Percentiles rank a stretch among this genome's conserved stretches.
Conservation (phyloP, 2,329 filamentous ascomycete species). For the Salinomyces thailandicus region DNA sequence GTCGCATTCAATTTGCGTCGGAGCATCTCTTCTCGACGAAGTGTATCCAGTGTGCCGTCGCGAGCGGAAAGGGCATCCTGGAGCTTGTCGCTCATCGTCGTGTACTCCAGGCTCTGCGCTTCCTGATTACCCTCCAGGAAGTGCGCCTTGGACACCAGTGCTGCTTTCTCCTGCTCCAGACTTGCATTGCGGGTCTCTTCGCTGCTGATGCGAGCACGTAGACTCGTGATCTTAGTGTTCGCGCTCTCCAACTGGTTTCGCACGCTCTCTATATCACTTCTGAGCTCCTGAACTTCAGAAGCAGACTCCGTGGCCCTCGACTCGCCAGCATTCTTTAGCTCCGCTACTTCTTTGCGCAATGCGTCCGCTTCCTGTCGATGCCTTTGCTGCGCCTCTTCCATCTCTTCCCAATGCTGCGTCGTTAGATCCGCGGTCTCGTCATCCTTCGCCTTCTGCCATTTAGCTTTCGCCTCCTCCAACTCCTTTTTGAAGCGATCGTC, state of each 20-base stretch:
- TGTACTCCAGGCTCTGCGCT: conserved; percentile 76
- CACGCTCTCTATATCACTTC: conserved; percentile 16
- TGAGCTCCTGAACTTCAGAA: conserved; percentile 39
- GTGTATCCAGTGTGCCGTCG: conserved; percentile 63
- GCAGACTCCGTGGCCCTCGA: conserved; percentile 41
- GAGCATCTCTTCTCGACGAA: conserved; percentile 83
- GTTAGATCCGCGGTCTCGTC: conserved; percentile 49
- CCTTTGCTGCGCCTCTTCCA: conserved; percentile 53
- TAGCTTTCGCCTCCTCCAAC: conserved; percentile 36
- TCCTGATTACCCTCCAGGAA: conserved; percentile 86
- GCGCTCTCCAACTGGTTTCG: conserved; percentile 35
- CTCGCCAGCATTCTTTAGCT: conserved; percentile 43
- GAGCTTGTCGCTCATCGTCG: conserved; percentile 67
- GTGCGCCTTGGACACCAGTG: conserved; percentile 69
- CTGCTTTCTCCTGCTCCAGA: conserved; percentile 64
- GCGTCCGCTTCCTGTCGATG: conserved; percentile 58
- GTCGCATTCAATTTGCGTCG: conserved; percentile 91
- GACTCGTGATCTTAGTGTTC: conserved; percentile 46
- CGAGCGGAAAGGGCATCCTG: conserved; percentile 64
- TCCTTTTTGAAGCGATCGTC: conserved; percentile 45
- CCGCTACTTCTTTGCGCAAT: conserved; percentile 42
- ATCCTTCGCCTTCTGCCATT: conserved; percentile 32
- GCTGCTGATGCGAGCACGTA: conserved; percentile 44
- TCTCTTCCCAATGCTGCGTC: conserved; percentile 55
- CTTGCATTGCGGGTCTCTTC: conserved; percentile 45